A percentile compares a stretch with the other conserved stretches of the same genome.
Evolutionary conservation across 2,329 filamentous ascomycete species (phyloP).

Genomic region (Intubia oerlemansii): DNA sequence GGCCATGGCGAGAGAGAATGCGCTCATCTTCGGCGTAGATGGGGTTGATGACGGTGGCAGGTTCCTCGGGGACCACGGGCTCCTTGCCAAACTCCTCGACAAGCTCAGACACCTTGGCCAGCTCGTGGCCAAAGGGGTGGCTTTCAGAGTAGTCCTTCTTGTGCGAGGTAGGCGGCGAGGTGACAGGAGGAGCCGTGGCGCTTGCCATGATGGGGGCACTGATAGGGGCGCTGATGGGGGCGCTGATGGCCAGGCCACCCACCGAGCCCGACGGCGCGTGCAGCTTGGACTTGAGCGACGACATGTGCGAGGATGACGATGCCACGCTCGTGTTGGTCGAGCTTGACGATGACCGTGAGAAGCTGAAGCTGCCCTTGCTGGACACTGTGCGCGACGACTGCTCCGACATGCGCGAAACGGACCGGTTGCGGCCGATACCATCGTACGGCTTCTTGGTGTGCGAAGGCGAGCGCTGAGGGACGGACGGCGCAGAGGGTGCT

Average conservation of each 20-base stretch:
- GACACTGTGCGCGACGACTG: constrained; percentile 30
- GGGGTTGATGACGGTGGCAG: too few species aligned
- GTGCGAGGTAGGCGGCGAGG: constrained; percentile 17
- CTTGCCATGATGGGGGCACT: constrained; percentile 4
- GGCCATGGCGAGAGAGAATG: constrained; percentile 45
- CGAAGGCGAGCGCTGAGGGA: constrained; percentile 61
- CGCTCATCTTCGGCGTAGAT: constrained; percentile 49
- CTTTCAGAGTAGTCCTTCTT: constrained; percentile 16
- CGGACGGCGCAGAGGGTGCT: constrained; percentile 29
- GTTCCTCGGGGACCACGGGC: too few species aligned
- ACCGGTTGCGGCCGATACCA: constrained; percentile 30
- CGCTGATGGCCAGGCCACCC: too few species aligned
- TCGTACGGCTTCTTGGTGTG: constrained; percentile 77
- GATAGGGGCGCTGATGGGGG: constrained; percentile 10
- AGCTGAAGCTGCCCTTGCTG: constrained; percentile 32
- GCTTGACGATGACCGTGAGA: constrained; percentile 34
- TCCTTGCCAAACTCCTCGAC: constrained; percentile 85
- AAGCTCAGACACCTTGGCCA: constrained; percentile 81
- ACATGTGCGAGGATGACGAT: constrained; percentile 12
- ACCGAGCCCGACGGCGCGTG: constrained; percentile 1
- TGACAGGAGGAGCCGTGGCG: too few species aligned
- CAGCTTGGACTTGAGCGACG: constrained; percentile 1
- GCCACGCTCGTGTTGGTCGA: constrained; percentile 26
- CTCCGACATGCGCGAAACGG: constrained; percentile 29
- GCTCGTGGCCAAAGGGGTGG: constrained; percentile 73